Evolutionary conservation across 495 filamentous ascomycete genomes (phyloP), one percentile per base, ranked within the genome.

Genomic region (Tuber calosporum): DNA sequence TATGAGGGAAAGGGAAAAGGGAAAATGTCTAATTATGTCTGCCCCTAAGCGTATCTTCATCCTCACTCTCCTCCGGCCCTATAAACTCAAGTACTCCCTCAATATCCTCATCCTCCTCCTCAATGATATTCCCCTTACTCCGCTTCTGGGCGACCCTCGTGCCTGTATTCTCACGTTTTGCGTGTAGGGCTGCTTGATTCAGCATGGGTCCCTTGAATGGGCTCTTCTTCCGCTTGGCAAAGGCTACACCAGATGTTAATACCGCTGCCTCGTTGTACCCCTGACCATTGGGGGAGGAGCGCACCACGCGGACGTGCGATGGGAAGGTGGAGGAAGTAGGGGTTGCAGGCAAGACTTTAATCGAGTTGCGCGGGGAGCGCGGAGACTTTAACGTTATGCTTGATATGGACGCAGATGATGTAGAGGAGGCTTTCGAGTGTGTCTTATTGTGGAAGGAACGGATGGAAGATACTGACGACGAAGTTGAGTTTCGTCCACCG

Each of bases 291-390:
- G 53, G 4, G 19, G 72, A 69, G 22, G 76, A 78, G 69, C 95
- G 88, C 4, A 95, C 92, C 37, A 97, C 84, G 19, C 94, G 90
- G 73, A 97, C 92, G 76, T 95, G 94, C 62, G 89, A 92, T 0
- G 94, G 95, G 80, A 97, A 96, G 22, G 89, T 83, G 15, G 88
- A 87, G 9, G 87, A 79, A 70, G 92, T 96, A 0, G 95, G 95
- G 0, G 95, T 98, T 0, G 94, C 92, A 3, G 95, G 95, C 5
- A 98, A 87, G 22, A 98, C 92, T 84, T 98, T 98, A 81, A 97
- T 89, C 1, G 94, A 97, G 70, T 90, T 87, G 82, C 97, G 92
- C 5, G 95, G 95, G 37, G 90, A 92, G 37, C 90, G 89, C 20
- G 87, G 86, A 34, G 85, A 81, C 73, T 87, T 88, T 58, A 87